phyloP scores from a whole-genome alignment of 331 rosid genomes.

The Cydonia oblonga region DNA sequence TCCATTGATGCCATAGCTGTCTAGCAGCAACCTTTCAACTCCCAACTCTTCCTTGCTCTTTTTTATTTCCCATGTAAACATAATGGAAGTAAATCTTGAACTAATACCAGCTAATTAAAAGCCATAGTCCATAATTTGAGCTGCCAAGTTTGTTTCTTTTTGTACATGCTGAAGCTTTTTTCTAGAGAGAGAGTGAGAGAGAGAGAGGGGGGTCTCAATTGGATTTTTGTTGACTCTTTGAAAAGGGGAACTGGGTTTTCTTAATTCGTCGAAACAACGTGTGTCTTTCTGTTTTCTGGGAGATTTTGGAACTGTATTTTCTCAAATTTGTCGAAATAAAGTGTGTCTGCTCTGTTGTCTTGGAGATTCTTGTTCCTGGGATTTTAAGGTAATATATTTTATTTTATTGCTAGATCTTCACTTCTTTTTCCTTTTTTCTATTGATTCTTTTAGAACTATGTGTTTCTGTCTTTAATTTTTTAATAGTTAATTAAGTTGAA shows the following conservation, averaged over 20 bases:
- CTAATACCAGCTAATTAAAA: neutral
- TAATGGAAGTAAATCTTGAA: conserved; percentile 18
- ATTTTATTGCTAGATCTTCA: conserved; percentile 30
- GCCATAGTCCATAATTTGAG: neutral
- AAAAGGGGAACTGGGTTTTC: conserved; percentile 18
- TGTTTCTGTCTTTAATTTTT: neutral
- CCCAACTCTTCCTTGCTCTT: neutral
- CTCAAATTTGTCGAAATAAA: too few relatives aligned
- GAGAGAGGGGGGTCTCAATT: conserved; percentile 1
- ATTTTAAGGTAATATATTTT: conserved; percentile 34
- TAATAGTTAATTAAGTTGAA: neutral
- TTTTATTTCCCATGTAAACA: conserved; percentile 6
- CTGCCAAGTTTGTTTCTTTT: conserved; percentile 5
- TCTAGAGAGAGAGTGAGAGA: too few relatives aligned
- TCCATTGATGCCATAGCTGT: neutral
- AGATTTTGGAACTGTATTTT: conserved; percentile 28
- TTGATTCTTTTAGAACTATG: conserved; percentile 1
- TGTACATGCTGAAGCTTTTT: neutral
- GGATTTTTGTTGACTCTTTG: neutral
- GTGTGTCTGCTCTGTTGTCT: too few relatives aligned
- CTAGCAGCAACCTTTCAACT: neutral
- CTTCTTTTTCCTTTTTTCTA: neutral
- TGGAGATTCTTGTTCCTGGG: neutral
- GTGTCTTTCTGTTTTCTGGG: neutral
- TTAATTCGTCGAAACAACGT: conserved; percentile 42